These are phyloP conservation scores for Linum usitatissimum DNA, from an alignment of 345 rosid genomes.

Conservation along the genomic window DNA sequence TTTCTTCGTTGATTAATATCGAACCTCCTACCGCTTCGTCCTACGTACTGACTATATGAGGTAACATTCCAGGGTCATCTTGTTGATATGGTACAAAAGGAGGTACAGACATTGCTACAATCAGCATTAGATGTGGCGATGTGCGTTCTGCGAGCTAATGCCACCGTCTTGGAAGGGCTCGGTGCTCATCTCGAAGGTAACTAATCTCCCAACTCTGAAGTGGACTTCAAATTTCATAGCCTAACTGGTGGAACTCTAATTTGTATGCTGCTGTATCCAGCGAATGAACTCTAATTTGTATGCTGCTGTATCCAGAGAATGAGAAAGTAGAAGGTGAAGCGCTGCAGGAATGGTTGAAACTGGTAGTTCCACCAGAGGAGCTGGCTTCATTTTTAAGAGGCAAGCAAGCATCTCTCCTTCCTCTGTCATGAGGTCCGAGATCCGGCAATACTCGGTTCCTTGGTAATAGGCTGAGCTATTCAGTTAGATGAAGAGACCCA, in stretches of 20 bases:
- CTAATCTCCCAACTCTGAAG: background rate
- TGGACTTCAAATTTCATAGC: background rate
- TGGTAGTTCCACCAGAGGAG: slow-evolving; percentile 76
- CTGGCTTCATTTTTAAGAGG: slow-evolving; percentile 50
- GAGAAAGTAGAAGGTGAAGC: slow-evolving; percentile 97
- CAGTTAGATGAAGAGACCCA: too few species aligned
- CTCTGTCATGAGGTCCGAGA: slow-evolving; percentile 12
- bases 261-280: slow-evolving; percentile 23
- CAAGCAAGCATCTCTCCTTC: slow-evolving; percentile 47
- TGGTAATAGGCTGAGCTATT: too few species aligned
- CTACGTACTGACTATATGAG: slow-evolving; percentile 13
- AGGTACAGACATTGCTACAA: slow-evolving; percentile 63
- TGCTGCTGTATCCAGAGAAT: slow-evolving; percentile 34
- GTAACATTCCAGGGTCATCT: slow-evolving; percentile 55
- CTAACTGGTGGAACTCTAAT: background rate
- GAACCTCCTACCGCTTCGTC: background rate
- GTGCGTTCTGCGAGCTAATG: slow-evolving; percentile 72
- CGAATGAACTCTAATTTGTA: slow-evolving; percentile 31
- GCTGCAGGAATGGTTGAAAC: slow-evolving; percentile 67
- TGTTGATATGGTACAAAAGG: slow-evolving; percentile 82
- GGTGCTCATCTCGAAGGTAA: slow-evolving; percentile 93
- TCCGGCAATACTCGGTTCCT: too few species aligned
- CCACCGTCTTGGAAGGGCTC: slow-evolving; percentile 76
- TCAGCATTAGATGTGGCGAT: slow-evolving; percentile 65
- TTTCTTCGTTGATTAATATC: slow-evolving; percentile 3